Evolutionary conservation across 139 green algal genomes (phyloP), one percentile per base, ranked within the genome.

Genomic region (Chlamydomonas schloesseri): DNA sequence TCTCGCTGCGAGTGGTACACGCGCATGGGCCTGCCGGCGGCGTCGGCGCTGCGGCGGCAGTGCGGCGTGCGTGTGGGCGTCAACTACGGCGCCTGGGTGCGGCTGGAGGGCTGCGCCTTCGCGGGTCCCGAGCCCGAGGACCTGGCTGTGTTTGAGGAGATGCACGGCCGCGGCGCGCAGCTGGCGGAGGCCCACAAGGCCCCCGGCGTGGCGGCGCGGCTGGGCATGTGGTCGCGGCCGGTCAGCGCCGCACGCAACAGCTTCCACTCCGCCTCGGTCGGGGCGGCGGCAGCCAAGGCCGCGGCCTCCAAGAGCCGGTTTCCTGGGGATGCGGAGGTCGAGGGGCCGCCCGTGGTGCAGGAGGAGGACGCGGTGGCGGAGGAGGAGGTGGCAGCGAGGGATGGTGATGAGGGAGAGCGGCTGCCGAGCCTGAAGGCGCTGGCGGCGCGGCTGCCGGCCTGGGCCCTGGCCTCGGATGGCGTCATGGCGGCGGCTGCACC

Each of bases 41-140:
- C 69, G 42, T 37, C 65, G 74, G 31, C n/a, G 46, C 18, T 58
- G 50, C 37, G 33, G 72, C 46, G 53, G 21, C 29, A 68, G 37
- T 23, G 46, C 73, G 73, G n/a, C 73, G 13, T 33, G 50, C 15
- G 31, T 4, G 26, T 76, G 21, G 84, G 75, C 31, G 0, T 73
- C 23, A 89, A 89, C 75, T 89, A 86, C 58, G 84, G 64, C 46
- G 84, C 75, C 42, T 50, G 33, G 3, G 84, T 89, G 50, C 28
- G 53, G 29, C 14, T 89, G 62, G 29, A 86, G 31, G 84, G 84
- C 37, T 50, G 26, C 57, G 84, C 84, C 3, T 89, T 89, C 50
- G 55, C 28, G 18, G 84, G 55, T 3, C 84, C 55, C 0, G 68
- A 89, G 57, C 84, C 55, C 0, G 68, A 89, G 57, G 53, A 80